Base-by-base conservation (phyloP, 2,329 filamentous ascomycete species). In the Colletotrichum caudatum region DNA sequence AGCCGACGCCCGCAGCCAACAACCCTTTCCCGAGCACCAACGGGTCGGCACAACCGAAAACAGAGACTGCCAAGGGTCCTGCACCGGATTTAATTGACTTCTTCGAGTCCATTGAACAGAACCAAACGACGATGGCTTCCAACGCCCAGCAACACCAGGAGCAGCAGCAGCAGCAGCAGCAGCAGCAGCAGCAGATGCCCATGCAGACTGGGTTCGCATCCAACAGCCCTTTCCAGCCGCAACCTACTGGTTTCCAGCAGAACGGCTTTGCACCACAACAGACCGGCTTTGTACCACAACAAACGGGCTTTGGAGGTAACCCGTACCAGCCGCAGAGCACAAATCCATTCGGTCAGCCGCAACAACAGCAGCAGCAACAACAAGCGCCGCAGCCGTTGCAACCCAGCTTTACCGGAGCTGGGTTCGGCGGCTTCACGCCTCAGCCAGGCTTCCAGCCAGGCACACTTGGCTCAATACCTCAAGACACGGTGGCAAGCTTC, bases 101-200 rank as follows among this genome's bases (percentile, higher is more conserved):
- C 82, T 97, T 97, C 80, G 95, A 92, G 78, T 95, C 94, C 7
- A 97, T 97, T 77, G 95, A 98, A 78, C 91, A 94, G 78, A 94
- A 95, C 74, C 94, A 96, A 80, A 93, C 93, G 63, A 86, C 91
- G 1, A 89, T 93, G 86, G 86, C 82, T 1, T 81, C 84, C 63
- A 81, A 80, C 29, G 77, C 77, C 35, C 79, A 81, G 48, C 76
- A 82, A 50, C 82, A 74, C 33, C 65, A 78, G 74, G 66, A 76
- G 60, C 74, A 80, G 35, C 80, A 60, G 54, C 76, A 77, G 46
- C 76, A 82, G 48, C 82, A 74, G 26, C 65, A 78, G 74, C 65
- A 76, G 60, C 74, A n/a, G n/a, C n/a, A 80, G 35, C 80, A 60
- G 54, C 76, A 77, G 46, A 71, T 75, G 37, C 71, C 74, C 1